Evolutionary conservation across 495 filamentous ascomycete species (phyloP).

Genomic region (Aspergillus funiculosus): DNA sequence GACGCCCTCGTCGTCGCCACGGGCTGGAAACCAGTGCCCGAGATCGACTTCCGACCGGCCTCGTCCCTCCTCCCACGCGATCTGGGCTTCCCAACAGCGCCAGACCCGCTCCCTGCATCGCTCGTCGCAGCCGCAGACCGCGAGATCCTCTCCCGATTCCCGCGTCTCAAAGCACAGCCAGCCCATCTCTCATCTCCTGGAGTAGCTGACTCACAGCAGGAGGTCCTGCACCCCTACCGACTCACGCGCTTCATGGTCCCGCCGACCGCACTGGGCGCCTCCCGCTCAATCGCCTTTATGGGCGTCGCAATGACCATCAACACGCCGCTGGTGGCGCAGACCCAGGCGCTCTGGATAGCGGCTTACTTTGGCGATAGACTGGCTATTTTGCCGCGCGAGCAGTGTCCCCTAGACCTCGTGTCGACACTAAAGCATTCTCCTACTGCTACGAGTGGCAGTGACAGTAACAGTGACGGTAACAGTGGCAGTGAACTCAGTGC

Average conservation of each 20-base stretch:
- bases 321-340: constrained; percentile 57
- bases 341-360: constrained; percentile 66
- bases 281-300: constrained; percentile 60
- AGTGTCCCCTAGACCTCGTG: constrained; percentile 21
- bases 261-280: constrained; percentile 44
- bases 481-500: constrained; percentile 13
- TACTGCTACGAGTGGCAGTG: too few species aligned
- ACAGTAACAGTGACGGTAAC: background rate
- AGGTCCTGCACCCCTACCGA: constrained; percentile 38
- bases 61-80: constrained; percentile 30
- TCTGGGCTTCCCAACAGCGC: constrained; percentile 36
- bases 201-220: too few species aligned
- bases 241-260: constrained; percentile 70
- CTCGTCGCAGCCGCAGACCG: constrained; percentile 48
- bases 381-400: constrained; percentile 22
- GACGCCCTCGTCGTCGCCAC: constrained; percentile 67
- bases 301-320: constrained; percentile 61
- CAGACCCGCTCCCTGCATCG: constrained; percentile 23
- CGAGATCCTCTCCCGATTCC: constrained; percentile 63
- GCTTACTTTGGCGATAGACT: constrained; percentile 54
- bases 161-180: constrained; percentile 45
- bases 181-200: constrained; percentile 26
- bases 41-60: constrained; percentile 58
- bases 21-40: constrained; percentile 60
- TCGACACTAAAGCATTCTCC: too few species aligned